These are phyloP conservation scores for Ehretia macrophylla DNA, from an alignment of 257 asterid species.

Conservation along the genomic window DNA sequence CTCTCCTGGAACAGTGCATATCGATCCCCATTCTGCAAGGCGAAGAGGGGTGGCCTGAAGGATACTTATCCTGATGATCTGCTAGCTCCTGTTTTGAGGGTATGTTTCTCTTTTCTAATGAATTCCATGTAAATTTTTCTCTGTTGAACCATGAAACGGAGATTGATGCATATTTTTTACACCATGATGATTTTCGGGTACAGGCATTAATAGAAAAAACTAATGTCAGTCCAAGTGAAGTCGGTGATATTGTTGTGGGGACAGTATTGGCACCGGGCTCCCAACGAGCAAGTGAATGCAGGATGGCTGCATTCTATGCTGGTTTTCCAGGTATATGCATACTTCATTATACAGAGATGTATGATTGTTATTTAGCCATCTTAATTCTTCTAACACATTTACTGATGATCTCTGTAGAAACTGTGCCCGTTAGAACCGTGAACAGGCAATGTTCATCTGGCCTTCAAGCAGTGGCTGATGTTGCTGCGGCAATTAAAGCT, in stretches of 20 bases:
- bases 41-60: conserved; percentile 96
- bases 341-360: background rate
- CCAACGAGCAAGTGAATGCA: conserved; percentile 96
- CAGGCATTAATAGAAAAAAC: conserved; percentile 85
- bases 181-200: background rate
- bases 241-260: conserved; percentile 98
- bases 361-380: background rate
- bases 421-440: conserved; percentile 96
- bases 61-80: conserved; percentile 95
- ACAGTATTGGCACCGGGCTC: conserved; percentile 95
- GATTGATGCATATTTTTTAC: background rate
- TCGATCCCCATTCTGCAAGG: conserved; percentile 87
- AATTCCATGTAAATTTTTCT: conserved; percentile 13
- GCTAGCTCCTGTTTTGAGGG: conserved; percentile 91
- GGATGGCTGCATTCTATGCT: conserved; percentile 99
- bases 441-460: conserved; percentile 99
- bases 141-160: conserved; percentile 8
- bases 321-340: conserved; percentile 87
- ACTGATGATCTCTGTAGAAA: conserved; percentile 43
- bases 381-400: conserved; percentile 7
- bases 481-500: conserved; percentile 98
- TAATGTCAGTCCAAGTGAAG: conserved; percentile 77
- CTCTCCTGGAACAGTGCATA: conserved; percentile 75
- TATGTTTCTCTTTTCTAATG: conserved; percentile 17
- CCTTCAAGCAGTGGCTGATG: conserved; percentile 99